phyloP scores from a whole-genome alignment of 495 filamentous ascomycete species.

The Oidiodendron maius region DNA sequence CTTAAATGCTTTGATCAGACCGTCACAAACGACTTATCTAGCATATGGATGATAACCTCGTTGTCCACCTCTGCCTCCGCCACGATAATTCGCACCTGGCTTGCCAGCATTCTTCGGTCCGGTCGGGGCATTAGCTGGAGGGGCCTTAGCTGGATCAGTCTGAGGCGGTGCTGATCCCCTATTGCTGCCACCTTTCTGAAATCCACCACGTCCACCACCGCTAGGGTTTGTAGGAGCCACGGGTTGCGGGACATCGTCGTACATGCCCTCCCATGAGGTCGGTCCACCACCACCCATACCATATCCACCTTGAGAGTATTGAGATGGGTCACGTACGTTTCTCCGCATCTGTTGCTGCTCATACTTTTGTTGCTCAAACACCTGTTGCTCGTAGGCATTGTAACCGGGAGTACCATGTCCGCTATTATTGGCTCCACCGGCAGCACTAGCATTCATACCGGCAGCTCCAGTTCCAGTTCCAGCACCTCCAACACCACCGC shows the following conservation, averaged over 20 bases:
- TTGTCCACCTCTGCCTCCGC: slow-evolving; percentile 74
- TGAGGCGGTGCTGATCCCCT: slow-evolving; percentile 30
- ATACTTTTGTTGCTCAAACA: slow-evolving; percentile 86
- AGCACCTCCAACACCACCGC: slow-evolving; percentile 13
- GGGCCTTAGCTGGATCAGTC: slow-evolving; percentile 43
- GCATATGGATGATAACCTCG: slow-evolving; percentile 79
- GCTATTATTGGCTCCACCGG: slow-evolving; percentile 22
- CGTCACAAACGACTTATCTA: too few relatives aligned
- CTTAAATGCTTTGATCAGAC: too few relatives aligned
- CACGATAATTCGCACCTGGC: slow-evolving; percentile 91
- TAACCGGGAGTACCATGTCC: slow-evolving; percentile 52
- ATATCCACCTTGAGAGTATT: slow-evolving; percentile 23
- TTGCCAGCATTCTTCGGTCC: slow-evolving; percentile 94
- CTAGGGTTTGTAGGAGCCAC: slow-evolving; percentile 45
- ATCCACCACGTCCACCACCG: slow-evolving; percentile 41
- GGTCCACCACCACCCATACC: slow-evolving; percentile 28
- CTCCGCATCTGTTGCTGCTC: slow-evolving; percentile 60
- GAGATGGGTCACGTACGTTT: slow-evolving; percentile 19
- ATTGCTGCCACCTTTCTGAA: slow-evolving; percentile 26
- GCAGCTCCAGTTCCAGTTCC: slow-evolving; percentile 21
- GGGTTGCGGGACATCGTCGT: slow-evolving; percentile 93
- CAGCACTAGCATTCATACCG: slow-evolving; percentile 18
- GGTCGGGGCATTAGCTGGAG: slow-evolving; percentile 90
- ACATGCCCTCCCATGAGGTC: slow-evolving; percentile 98
- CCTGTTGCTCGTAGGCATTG: slow-evolving; percentile 70